These are phyloP conservation scores for Ceratobasidium sp. DNA, from an alignment of 1,284 basidiomycete species.

Conservation along the genomic window DNA sequence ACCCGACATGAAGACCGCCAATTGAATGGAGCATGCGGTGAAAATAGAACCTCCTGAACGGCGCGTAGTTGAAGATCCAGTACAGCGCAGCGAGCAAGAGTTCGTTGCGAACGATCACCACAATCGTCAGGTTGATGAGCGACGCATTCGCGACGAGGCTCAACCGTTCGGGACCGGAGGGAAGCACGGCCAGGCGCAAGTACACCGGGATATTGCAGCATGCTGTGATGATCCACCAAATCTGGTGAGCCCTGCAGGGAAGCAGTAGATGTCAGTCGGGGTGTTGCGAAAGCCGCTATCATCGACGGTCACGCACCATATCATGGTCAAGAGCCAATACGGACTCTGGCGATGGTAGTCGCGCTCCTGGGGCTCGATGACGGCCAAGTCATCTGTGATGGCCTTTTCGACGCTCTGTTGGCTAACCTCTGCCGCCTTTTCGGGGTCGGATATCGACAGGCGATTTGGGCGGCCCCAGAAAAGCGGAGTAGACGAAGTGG, in stretches of 20 bases:
- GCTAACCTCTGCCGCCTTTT: constrained; percentile 37
- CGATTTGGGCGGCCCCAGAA: constrained; percentile 24
- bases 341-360: constrained; percentile 42
- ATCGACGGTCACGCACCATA: constrained; percentile 11
- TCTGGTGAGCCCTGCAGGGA: constrained; percentile 43
- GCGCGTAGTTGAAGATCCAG: constrained; percentile 20
- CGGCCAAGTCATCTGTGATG: constrained; percentile 31
- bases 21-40: constrained; percentile 38
- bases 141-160: constrained; percentile 32
- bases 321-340: constrained; percentile 37
- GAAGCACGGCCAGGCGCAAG: constrained; percentile 31
- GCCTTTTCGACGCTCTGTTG: constrained; percentile 42
- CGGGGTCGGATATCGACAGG: constrained; percentile 35
- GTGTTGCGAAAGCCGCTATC: neutral
- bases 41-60: constrained; percentile 39
- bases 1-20: constrained; percentile 39
- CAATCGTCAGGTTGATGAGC: constrained; percentile 38
- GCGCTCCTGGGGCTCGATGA: constrained; percentile 30
- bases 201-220: constrained; percentile 28
- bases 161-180: constrained; percentile 15
- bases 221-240: constrained; percentile 38
- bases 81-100: constrained; percentile 17
- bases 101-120: constrained; percentile 35
- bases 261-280: neutral
- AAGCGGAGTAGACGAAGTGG: constrained; percentile 20